Conservation (phyloP, 208 protist genomes). For the Leishmania arabica region DNA sequence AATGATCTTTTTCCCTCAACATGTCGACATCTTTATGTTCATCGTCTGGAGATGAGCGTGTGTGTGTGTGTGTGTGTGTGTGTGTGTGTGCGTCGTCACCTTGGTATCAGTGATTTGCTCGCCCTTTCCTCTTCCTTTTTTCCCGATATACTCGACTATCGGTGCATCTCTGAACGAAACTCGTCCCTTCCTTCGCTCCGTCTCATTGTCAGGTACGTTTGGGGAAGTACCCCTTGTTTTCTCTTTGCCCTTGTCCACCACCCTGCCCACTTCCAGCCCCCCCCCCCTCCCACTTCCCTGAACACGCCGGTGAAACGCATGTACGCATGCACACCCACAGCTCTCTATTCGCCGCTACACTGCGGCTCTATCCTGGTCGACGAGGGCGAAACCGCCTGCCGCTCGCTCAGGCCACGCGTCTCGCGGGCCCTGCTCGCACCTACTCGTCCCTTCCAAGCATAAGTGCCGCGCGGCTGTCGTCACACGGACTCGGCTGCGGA, state of each 20-base stretch:
- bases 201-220: too few relatives aligned
- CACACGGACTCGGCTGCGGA: not conserved
- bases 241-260: too few relatives aligned
- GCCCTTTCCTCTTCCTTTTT: not conserved
- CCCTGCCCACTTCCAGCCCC: too few relatives aligned
- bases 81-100: not conserved
- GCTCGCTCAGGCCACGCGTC: not conserved
- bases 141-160: not conserved
- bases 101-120: not conserved
- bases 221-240: too few relatives aligned
- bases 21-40: not conserved
- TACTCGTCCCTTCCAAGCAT: not conserved
- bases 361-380: not conserved
- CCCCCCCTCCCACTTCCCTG: too few relatives aligned
- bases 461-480: not conserved
- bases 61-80: not conserved
- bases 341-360: too few relatives aligned
- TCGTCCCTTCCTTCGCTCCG: too few relatives aligned
- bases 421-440: not conserved
- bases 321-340: not conserved
- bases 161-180: not conserved
- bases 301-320: too few relatives aligned
- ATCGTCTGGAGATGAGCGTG: not conserved
- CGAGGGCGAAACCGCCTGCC: not conserved
- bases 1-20: too few relatives aligned